Evolutionary conservation across 2,329 filamentous ascomycete species (phyloP).

Genomic region (Ceratocystis eucalypticola): DNA sequence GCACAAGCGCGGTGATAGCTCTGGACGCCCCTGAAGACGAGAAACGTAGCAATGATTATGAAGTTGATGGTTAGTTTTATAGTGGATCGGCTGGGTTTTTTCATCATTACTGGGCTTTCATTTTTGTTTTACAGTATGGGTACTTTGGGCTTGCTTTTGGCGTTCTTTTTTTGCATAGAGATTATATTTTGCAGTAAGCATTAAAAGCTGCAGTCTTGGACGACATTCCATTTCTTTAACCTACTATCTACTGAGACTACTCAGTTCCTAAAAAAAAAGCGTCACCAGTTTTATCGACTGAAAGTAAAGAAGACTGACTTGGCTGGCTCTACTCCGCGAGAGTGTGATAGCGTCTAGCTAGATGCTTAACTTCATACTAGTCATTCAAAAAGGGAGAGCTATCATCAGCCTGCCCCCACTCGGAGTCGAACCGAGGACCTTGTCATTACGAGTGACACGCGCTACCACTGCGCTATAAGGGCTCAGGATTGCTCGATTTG

Average conservation of each 20-base stretch:
- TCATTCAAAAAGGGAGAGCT: too few species aligned
- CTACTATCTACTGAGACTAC: too few species aligned
- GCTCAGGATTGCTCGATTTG: constrained; percentile 14
- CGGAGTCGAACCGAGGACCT: constrained; percentile 29
- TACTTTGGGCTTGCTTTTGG: neutral
- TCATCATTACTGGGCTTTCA: neutral
- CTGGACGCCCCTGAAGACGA: neutral
- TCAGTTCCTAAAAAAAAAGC: too few species aligned
- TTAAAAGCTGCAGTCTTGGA: neutral
- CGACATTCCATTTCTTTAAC: too few species aligned
- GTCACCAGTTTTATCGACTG: too few species aligned
- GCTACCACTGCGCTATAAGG: constrained; percentile 29
- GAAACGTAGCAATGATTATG: constrained; percentile 3
- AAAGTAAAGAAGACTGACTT: too few species aligned
- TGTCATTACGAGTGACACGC: constrained; percentile 29
- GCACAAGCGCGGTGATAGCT: neutral
- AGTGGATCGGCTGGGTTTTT: neutral
- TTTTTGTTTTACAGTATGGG: neutral
- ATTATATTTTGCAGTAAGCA: neutral
- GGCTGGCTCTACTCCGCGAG: too few species aligned
- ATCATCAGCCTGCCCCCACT: constrained; percentile 23
- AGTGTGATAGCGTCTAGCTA: too few species aligned
- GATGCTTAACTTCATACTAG: too few species aligned
- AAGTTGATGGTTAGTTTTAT: neutral
- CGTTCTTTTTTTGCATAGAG: neutral